Evolutionary conservation across 1,139 yeast species (phyloP).

Genomic region (Hansenula sp.): DNA sequence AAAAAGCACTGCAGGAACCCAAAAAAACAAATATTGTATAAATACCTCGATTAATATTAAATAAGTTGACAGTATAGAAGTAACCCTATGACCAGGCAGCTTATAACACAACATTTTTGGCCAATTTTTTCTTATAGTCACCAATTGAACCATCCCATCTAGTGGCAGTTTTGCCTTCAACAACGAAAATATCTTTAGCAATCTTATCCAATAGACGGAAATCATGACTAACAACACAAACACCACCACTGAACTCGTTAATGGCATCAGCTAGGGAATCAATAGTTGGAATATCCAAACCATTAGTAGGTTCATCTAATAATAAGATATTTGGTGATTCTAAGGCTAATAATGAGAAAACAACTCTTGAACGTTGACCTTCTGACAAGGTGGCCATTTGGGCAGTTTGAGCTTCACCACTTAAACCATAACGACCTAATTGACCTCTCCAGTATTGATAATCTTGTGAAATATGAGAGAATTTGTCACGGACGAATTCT

Average conservation of each 20-base stretch:
- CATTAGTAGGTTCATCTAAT: conserved; percentile 99
- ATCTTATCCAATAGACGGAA: conserved; percentile 96
- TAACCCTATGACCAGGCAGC: conserved; percentile 1
- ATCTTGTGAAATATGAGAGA: conserved; percentile 87
- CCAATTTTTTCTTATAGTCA: conserved; percentile 91
- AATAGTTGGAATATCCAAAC: conserved; percentile 96
- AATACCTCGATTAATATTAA: background rate
- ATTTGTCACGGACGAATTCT: conserved; percentile 95
- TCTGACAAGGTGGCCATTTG: conserved; percentile 98
- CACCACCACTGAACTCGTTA: conserved; percentile 94
- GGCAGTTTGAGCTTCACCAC: conserved; percentile 98
- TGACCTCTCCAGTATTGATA: conserved; percentile 99
- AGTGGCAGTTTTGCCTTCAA: conserved; percentile 91
- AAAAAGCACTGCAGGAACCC: background rate
- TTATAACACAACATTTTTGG: conserved; percentile 77
- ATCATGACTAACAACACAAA: conserved; percentile 97
- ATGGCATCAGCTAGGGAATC: conserved; percentile 98
- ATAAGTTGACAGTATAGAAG: background rate
- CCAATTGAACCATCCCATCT: conserved; percentile 93
- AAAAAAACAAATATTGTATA: background rate
- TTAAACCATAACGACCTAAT: conserved; percentile 96
- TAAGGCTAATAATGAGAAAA: conserved; percentile 90
- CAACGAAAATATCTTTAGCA: conserved; percentile 95
- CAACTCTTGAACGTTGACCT: conserved; percentile 99
- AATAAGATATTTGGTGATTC: conserved; percentile 93